Conservation (phyloP, 208 protist genomes). For the Hexamita inflata region DNA sequence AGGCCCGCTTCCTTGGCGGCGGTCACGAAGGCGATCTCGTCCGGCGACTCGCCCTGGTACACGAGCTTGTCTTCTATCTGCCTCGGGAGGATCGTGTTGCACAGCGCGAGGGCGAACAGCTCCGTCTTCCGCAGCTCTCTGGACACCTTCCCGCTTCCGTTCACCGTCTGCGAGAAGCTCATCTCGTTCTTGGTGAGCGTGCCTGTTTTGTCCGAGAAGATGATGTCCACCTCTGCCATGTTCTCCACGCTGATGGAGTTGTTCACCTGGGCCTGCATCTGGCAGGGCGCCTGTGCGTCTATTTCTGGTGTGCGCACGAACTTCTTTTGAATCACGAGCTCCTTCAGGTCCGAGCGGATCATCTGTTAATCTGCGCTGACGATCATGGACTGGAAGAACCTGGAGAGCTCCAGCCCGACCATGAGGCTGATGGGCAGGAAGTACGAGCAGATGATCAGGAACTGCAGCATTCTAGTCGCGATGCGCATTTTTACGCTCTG, state of each 20-base stretch:
- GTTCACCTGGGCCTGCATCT: not conserved
- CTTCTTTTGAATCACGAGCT: no score
- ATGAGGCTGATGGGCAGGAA: slow-evolving; percentile 5
- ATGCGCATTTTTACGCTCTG: not conserved
- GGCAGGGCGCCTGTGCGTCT: not conserved
- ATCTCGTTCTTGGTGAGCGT: slow-evolving; percentile 89
- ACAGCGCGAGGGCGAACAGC: no score
- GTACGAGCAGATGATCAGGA: slow-evolving; percentile 15
- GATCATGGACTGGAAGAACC: not conserved
- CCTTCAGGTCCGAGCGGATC: not conserved
- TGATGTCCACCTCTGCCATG: slow-evolving; percentile 80
- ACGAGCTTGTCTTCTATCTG: no score
- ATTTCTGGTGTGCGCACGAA: no score
- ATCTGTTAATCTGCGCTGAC: not conserved
- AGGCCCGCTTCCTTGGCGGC: slow-evolving; percentile 65
- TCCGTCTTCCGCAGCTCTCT: not conserved
- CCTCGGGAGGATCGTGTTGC: no score
- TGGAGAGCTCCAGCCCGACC: not conserved
- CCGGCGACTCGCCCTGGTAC: slow-evolving; percentile 65
- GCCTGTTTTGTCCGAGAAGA: slow-evolving; percentile 92
- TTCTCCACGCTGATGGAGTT: slow-evolving; percentile 59
- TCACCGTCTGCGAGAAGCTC: slow-evolving; percentile 47
- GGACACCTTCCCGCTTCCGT: not conserved
- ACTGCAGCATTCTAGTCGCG: not conserved
- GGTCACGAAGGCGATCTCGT: slow-evolving; percentile 78